Evolutionary conservation across 306 rosid genomes (phyloP).

Genomic region (Quercus agrifolia): DNA sequence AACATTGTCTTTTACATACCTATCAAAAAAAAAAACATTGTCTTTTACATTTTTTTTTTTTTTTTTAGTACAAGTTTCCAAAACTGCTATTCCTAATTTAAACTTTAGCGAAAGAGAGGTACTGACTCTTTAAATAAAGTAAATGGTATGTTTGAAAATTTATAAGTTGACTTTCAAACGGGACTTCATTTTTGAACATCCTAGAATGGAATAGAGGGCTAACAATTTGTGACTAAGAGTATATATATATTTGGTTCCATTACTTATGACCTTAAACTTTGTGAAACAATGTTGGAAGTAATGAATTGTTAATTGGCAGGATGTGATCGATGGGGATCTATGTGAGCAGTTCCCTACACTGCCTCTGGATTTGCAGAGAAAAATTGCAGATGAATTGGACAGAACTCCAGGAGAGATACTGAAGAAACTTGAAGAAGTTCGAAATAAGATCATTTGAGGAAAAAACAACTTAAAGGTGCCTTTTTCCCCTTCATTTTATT

Average conservation of each 20-base stretch:
- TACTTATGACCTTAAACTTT: not conserved
- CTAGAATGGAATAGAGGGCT: too few species aligned
- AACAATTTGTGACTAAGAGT: too few species aligned
- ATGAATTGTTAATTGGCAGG: constrained; percentile 45
- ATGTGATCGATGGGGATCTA: constrained; percentile 97
- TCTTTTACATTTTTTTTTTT: too few species aligned
- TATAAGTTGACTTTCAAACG: too few species aligned
- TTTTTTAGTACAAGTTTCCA: too few species aligned
- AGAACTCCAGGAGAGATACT: constrained; percentile 93
- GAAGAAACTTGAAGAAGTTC: constrained; percentile 88
- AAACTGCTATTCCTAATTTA: too few species aligned
- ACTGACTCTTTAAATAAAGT: too few species aligned
- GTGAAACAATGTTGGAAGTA: not conserved
- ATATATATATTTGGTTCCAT: not conserved
- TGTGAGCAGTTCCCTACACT: constrained; percentile 96
- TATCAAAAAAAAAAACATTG: too few species aligned
- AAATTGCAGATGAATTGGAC: constrained; percentile 94
- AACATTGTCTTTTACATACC: too few species aligned
- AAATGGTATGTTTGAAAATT: too few species aligned
- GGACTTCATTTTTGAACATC: too few species aligned
- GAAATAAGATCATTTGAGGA: constrained; percentile 83
- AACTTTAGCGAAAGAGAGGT: too few species aligned
- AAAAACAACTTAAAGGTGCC: constrained; percentile 27
- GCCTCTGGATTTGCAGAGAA: constrained; percentile 94
- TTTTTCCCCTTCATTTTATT: not conserved